These are phyloP conservation scores for Funneliformis geosporum DNA, from an alignment of 192 early-diverging fungal species.

Conservation along the genomic window DNA sequence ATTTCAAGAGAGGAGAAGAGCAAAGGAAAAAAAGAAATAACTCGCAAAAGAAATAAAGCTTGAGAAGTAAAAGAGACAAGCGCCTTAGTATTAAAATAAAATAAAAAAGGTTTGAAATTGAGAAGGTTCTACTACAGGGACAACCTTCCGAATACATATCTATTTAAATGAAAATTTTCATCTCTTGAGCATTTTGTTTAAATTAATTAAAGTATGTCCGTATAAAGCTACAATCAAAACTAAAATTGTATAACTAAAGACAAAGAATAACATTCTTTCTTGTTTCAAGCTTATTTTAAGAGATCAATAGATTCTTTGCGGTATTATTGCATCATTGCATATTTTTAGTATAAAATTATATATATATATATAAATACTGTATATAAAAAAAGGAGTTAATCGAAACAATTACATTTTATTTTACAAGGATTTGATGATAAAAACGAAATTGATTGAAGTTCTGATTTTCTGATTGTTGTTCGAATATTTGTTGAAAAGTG, in stretches of 20 bases:
- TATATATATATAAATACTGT: too few relatives aligned
- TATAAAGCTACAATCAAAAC: background rate
- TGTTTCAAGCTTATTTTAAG: constrained; percentile 11
- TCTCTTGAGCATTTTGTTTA: background rate
- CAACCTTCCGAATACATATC: background rate
- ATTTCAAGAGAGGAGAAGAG: background rate
- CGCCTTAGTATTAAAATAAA: background rate
- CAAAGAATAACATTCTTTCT: background rate
- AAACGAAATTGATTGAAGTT: too few relatives aligned
- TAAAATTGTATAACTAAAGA: background rate
- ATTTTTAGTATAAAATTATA: too few relatives aligned
- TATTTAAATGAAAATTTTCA: background rate
- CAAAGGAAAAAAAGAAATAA: background rate
- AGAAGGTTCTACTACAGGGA: background rate
- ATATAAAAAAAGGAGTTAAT: too few relatives aligned
- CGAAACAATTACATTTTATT: too few relatives aligned
- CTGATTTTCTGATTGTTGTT: too few relatives aligned
- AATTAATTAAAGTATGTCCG: background rate
- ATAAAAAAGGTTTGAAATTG: background rate
- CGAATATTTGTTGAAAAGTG: too few relatives aligned
- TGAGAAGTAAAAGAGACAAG: background rate
- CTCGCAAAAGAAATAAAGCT: background rate
- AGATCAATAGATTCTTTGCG: background rate
- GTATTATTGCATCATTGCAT: background rate
- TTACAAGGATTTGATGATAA: too few relatives aligned